Evolutionary conservation across 495 filamentous ascomycete species (phyloP), one percentile per base, ranked within the genome.

Genomic region (Darksidea phi): DNA sequence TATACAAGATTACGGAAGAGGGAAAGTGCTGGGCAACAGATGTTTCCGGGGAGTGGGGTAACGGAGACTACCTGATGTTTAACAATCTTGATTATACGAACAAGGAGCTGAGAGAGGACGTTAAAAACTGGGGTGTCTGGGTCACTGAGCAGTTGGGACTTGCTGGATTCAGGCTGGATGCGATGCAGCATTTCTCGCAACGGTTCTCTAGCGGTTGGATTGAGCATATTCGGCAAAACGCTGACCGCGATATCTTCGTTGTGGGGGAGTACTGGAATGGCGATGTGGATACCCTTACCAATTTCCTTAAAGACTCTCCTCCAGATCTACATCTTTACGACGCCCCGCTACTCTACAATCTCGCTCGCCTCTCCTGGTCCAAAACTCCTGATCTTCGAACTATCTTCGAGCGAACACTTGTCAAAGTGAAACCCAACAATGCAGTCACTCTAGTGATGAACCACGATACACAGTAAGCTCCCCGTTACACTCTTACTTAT

Each of bases 241-340:
- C 76, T 32, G 78, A 79, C 12, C 64, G 71, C 0, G 73, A 81
- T 3, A 83, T 80, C 74, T 87, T 88, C 65, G 76, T 87, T 18
- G 84, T 91, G 7, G 87, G 84, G 20, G 88, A 90, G 67, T 88
- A 85, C 67, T 90, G 86, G 87, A 79, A 80, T 51, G 83, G 80
- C 26, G 77, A 85, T 59, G 67, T 80, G 1, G 67, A 77, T 13
- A 75, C 77, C 32, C 76, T 90, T 47, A 67, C 74, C 0, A 70
- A 74, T 5, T 89, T 84, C 62, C 73, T 90, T 20, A 76, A 85
- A 24, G 73, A 75, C 32, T 81, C 86, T 72, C 69, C 78, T 32
- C 73, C 83, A 34, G 74, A 78, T 26, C 73, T 86, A 10, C 75
- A 75, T 25, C 71, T 88, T 10, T 91, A 87, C 63, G 86, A 91